Percentiles rank a stretch among this genome's conserved stretches.
These are phyloP conservation scores for Grosmannia clavigera DNA, from an alignment of 2,329 filamentous ascomycete genomes.

Conservation along the genomic window DNA sequence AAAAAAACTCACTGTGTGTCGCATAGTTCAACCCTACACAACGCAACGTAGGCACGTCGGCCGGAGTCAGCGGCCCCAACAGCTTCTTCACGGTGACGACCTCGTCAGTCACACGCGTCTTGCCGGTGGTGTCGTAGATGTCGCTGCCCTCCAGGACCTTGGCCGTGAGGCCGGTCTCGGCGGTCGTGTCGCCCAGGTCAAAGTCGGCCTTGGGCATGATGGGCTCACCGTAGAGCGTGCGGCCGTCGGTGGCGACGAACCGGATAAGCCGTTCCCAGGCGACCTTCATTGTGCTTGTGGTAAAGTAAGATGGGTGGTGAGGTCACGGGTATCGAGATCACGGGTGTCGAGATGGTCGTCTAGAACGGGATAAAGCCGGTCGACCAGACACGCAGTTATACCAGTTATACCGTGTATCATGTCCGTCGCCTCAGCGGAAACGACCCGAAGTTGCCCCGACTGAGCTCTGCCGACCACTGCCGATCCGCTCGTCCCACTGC, in stretches of 20 bases:
- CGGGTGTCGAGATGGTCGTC: no score
- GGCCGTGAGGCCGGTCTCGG: conserved; percentile 35
- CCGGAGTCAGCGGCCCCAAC: conserved; percentile 35
- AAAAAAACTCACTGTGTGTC: conserved; percentile 29
- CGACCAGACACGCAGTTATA: no score
- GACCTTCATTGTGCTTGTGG: conserved; percentile 16
- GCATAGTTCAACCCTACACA: conserved; percentile 50
- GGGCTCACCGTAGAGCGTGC: conserved; percentile 37
- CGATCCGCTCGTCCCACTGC: background rate
- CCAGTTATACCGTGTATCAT: no score
- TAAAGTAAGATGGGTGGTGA: background rate
- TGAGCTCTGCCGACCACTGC: no score
- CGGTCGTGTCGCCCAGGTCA: conserved; percentile 35
- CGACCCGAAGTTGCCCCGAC: background rate
- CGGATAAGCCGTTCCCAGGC: conserved; percentile 41
- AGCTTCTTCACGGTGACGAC: conserved; percentile 39
- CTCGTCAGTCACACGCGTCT: conserved; percentile 39
- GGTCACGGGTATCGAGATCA: background rate
- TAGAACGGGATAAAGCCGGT: no score
- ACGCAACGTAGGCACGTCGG: conserved; percentile 42
- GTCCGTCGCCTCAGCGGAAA: no score
- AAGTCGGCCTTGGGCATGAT: conserved; percentile 30
- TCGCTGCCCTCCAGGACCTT: conserved; percentile 38
- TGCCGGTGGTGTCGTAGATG: conserved; percentile 32
- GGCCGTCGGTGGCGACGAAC: conserved; percentile 38